phyloP scores from a whole-genome alignment of 768 basidiomycete genomes.

The Tricholoma saponaceum region DNA sequence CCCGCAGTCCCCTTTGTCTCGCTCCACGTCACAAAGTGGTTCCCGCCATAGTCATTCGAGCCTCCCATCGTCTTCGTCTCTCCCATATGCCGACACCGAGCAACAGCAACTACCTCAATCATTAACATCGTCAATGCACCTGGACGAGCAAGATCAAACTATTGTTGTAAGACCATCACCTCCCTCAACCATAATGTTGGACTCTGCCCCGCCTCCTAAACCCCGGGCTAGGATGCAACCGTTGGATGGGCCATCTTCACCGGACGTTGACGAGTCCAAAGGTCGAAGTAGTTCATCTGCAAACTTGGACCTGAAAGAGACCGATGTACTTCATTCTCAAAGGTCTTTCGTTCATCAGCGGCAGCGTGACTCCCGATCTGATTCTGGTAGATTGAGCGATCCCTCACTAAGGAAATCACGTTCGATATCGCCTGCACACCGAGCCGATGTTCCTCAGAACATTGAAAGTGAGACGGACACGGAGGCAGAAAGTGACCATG shows the following conservation, averaged over 20 bases:
- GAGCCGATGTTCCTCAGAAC: constrained; percentile 65
- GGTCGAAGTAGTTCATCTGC: constrained; percentile 18
- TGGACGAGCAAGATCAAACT: constrained; percentile 37
- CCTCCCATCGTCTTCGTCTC: constrained; percentile 18
- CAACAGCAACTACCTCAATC: constrained; percentile 17
- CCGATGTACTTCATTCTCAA: constrained; percentile 17
- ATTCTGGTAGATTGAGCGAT: constrained; percentile 24
- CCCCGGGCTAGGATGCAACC: constrained; percentile 9
- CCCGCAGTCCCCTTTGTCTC: constrained; percentile 16
- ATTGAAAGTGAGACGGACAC: constrained; percentile 76
- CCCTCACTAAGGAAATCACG: constrained; percentile 34
- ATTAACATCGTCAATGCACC: constrained; percentile 32
- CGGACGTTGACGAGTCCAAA: constrained; percentile 11
- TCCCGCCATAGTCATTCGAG: constrained; percentile 21
- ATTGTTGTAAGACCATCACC: constrained; percentile 34
- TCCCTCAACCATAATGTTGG: constrained; percentile 16
- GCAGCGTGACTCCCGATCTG: constrained; percentile 19
- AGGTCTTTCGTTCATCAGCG: constrained; percentile 22
- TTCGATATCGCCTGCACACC: constrained; percentile 59
- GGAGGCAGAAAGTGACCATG: constrained; percentile 50
- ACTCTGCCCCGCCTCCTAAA: constrained; percentile 20
- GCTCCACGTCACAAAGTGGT: constrained; percentile 27
- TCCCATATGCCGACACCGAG: constrained; percentile 16
- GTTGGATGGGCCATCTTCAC: constrained; percentile 7
- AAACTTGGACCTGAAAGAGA: constrained; percentile 23